Evolutionary conservation across 1,284 basidiomycete genomes (phyloP).

Genomic region (Amylostereum chailletii): DNA sequence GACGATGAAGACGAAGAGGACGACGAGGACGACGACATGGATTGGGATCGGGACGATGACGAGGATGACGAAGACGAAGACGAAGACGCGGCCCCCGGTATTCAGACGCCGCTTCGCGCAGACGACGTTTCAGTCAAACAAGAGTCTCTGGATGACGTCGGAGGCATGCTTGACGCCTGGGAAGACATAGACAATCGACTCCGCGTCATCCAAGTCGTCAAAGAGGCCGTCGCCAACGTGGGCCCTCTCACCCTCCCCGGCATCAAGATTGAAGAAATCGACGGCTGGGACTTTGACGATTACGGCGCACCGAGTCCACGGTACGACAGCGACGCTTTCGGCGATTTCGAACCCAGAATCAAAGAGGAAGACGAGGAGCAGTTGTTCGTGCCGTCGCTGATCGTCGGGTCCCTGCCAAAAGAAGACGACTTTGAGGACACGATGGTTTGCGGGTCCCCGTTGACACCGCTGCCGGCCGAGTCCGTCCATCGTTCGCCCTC

Average conservation of each 20-base stretch:
- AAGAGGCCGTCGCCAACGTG: constrained; percentile 27
- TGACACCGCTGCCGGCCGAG: constrained; percentile 14
- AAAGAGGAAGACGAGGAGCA: constrained; percentile 24
- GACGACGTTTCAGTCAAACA: constrained; percentile 40
- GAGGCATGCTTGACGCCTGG: constrained; percentile 56
- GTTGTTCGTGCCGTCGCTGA: not conserved
- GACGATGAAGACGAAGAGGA: constrained; percentile 15
- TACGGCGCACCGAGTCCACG: constrained; percentile 7
- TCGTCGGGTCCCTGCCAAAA: not conserved
- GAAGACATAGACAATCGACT: constrained; percentile 34
- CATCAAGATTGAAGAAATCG: constrained; percentile 36
- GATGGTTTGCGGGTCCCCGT: constrained; percentile 7
- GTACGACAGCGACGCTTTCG: constrained; percentile 15
- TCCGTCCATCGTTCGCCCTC: not conserved
- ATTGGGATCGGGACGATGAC: constrained; percentile 36
- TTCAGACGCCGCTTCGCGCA: constrained; percentile 15
- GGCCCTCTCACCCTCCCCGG: constrained; percentile 16
- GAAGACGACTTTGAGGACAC: not conserved
- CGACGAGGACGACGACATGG: constrained; percentile 23
- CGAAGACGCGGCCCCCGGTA: constrained; percentile 22
- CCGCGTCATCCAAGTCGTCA: constrained; percentile 31
- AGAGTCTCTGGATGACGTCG: constrained; percentile 44
- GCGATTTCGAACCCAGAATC: constrained; percentile 9
- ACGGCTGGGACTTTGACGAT: constrained; percentile 35
- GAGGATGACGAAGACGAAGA: constrained; percentile 30